phyloP scores from a whole-genome alignment of 1,284 basidiomycete species.

The Ganoderma lucidum region DNA sequence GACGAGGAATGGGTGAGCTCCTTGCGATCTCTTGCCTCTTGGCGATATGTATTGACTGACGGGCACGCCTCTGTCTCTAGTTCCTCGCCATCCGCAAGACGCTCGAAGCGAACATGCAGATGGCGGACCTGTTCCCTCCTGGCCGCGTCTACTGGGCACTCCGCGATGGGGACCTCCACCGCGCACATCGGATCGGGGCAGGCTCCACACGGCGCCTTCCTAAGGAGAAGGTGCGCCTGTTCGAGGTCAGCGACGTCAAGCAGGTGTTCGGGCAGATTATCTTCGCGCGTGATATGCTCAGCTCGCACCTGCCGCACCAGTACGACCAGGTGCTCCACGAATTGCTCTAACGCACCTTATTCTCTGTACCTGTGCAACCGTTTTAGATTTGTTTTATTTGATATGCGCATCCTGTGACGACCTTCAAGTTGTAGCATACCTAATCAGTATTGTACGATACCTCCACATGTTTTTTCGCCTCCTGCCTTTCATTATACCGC shows the following conservation, averaged over 20 bases:
- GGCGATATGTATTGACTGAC: background rate
- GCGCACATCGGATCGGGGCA: conserved; percentile 50
- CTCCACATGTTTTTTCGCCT: conserved; percentile 4
- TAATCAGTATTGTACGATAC: conserved; percentile 26
- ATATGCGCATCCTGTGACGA: conserved; percentile 1
- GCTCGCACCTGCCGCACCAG: conserved; percentile 55
- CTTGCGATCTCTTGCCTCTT: too few relatives aligned
- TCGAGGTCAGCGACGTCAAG: conserved; percentile 78
- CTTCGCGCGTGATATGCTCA: conserved; percentile 84
- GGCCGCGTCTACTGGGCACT: conserved; percentile 84
- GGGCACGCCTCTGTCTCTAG: conserved; percentile 44
- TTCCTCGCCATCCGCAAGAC: conserved; percentile 83
- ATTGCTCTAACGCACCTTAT: conserved; percentile 40
- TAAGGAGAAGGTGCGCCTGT: conserved; percentile 63
- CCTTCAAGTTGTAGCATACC: conserved; percentile 30
- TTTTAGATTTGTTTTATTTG: background rate
- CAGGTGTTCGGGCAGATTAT: conserved; percentile 83
- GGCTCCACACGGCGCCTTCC: conserved; percentile 21
- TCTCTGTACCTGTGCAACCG: background rate
- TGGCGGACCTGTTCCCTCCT: conserved; percentile 78
- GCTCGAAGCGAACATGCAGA: conserved; percentile 86
- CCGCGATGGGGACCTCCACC: conserved; percentile 70
- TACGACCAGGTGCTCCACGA: conserved; percentile 68
- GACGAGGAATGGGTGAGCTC: conserved; percentile 73
- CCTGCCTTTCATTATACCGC: conserved; percentile 7